Base-by-base conservation (phyloP, 768 basidiomycete genomes). In the Boletus rufocinnamomeus region DNA sequence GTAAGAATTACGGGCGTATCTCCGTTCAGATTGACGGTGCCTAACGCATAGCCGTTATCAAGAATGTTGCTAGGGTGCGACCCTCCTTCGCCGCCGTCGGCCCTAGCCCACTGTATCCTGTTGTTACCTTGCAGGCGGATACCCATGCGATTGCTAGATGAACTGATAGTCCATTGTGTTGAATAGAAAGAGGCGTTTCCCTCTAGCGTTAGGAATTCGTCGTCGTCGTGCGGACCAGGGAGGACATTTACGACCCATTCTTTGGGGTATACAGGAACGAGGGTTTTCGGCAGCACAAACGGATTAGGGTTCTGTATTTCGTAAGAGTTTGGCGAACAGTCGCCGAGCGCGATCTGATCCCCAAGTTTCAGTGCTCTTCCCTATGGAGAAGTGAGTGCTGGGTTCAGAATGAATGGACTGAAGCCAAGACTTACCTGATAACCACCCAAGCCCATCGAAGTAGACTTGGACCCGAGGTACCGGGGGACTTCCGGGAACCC, bases 31-130 rank as follows among this genome's bases (percentile, higher is more conserved):
- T 87, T 87, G 58, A 87, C 63, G 1, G 80, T 74, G 6, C 84
- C 85, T 25, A 74, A 66, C 0, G 80, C 79, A 61, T 87, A 86
- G 5, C 80, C 83, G 47, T 84, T 85, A 57, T 86, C 83, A 21
- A 86, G 76, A 37, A 87, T 84, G 60, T 89, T 89, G 41, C 82
- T 82, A 0, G 86, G 86, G 63, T 89, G 88, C 17, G 83, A 81
- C 0, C 87, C 87, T 2, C 87, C 88, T 59, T 87, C 81, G 0
- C 86, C 86, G 14, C 87, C 87, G 44, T 75, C 81, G 6, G 58
- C 56, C 37, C 86, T 75, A 0, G 84, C 79, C 84, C 85, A 89
- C 7, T 69, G 60, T 41, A 88, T 79, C 37, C 74, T 77, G 5
- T 70, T 66, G 68, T 67, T 32, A 21, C 65, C 63, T 44, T 85